Conservation (phyloP, 2,329 filamentous ascomycete species). For the Aspergillus alliaceus region DNA sequence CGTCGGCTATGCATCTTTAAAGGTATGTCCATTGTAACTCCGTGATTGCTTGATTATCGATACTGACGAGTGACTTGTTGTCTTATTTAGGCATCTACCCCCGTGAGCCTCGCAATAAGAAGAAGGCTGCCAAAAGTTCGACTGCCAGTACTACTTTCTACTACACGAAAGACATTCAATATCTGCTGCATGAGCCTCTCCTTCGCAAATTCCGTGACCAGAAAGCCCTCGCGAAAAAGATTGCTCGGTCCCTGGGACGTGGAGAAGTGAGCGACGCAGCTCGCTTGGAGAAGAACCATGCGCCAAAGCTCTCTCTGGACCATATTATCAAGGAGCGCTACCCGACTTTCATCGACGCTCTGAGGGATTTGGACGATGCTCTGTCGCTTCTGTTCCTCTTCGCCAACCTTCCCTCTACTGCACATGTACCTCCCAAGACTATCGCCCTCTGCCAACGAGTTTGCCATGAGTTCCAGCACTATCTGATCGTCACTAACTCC, state of each 20-base stretch:
- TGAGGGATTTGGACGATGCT: slow-evolving; percentile 94
- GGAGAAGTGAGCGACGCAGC: slow-evolving; percentile 88
- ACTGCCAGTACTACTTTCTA: slow-evolving; percentile 91
- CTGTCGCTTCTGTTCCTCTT: slow-evolving; percentile 97
- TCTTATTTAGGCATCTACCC: slow-evolving; percentile 75
- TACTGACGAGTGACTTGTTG: not conserved
- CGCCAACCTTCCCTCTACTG: slow-evolving; percentile 88
- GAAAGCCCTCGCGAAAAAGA: slow-evolving; percentile 97
- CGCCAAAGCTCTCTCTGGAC: slow-evolving; percentile 86
- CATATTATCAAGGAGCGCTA: slow-evolving; percentile 98
- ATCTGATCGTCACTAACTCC: slow-evolving; percentile 87
- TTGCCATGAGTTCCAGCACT: slow-evolving; percentile 96
- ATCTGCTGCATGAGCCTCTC: slow-evolving; percentile 93
- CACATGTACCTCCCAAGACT: slow-evolving; percentile 89
- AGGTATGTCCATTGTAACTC: slow-evolving; percentile 48
- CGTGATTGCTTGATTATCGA: slow-evolving; percentile 15
- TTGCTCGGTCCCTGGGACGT: slow-evolving; percentile 83
- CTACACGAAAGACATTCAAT: slow-evolving; percentile 95
- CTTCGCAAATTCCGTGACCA: slow-evolving; percentile 95
- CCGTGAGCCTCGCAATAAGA: slow-evolving; percentile 92
- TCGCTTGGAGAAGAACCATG: slow-evolving; percentile 86
- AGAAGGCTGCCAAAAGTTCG: slow-evolving; percentile 90
- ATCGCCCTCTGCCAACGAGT: slow-evolving; percentile 92
- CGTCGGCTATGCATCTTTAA: slow-evolving; percentile 99
- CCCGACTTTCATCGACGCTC: slow-evolving; percentile 90